A percentile compares a stretch with the other conserved stretches of the same genome.
phyloP scores from a whole-genome alignment of 495 filamentous ascomycete genomes.

The Tuber umbilicatum region DNA sequence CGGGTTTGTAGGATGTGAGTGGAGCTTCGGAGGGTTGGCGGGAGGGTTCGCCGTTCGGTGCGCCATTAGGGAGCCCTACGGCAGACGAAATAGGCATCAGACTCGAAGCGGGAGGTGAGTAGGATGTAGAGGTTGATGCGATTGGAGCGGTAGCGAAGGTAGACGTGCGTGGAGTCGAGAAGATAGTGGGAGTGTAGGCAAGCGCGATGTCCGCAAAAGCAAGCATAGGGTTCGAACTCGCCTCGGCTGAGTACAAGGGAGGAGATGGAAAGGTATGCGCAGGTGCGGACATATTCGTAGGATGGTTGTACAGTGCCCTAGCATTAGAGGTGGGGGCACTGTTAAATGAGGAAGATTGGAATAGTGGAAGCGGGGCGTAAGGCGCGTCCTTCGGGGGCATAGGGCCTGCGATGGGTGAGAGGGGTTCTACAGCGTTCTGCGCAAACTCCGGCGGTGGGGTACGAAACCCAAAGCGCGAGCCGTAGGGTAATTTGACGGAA shows the following conservation, averaged over 20 bases:
- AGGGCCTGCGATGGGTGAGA: conserved; percentile 26
- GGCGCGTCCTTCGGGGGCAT: conserved; percentile 16
- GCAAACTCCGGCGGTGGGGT: conserved; percentile 41
- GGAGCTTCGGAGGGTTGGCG: neutral
- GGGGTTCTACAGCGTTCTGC: conserved; percentile 35
- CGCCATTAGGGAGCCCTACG: neutral
- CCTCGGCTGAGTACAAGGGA: neutral
- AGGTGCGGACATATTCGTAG: neutral
- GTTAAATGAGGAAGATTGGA: conserved; percentile 10
- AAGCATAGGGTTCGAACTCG: conserved; percentile 28
- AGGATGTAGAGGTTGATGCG: neutral
- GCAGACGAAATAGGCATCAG: neutral
- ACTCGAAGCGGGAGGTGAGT: neutral
- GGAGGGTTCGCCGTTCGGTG: neutral
- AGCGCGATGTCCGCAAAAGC: conserved; percentile 34
- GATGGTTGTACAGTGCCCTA: neutral
- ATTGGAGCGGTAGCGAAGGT: neutral
- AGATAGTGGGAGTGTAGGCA: conserved; percentile 27
- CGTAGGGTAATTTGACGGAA: conserved; percentile 21
- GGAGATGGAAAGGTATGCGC: conserved; percentile 3
- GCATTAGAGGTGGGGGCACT: neutral
- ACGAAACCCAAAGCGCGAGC: conserved; percentile 38
- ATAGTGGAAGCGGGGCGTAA: conserved; percentile 15
- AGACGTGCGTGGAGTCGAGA: neutral
- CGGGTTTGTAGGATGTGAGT: neutral